Conservation (phyloP, 2,329 filamentous ascomycete genomes). For the Colletotrichum aenigma region DNA sequence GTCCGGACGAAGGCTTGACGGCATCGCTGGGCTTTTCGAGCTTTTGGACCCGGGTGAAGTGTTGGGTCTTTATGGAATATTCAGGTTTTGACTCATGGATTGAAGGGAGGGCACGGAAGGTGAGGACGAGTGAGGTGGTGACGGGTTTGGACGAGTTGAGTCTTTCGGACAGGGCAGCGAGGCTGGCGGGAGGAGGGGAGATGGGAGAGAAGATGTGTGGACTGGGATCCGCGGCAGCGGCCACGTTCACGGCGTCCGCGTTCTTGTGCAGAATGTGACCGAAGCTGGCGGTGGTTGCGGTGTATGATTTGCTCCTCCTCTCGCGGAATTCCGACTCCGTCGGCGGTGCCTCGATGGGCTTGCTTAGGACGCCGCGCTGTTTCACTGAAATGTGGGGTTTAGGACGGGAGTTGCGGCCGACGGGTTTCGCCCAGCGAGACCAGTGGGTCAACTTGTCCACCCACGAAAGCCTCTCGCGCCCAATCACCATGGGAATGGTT, state of each 20-base stretch:
- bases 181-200: constrained; percentile 50
- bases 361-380: not conserved
- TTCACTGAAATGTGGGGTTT: not conserved
- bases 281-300: constrained; percentile 48
- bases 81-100: not conserved
- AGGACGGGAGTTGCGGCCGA: constrained; percentile 6
- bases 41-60: not conserved
- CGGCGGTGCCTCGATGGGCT: not conserved
- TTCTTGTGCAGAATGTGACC: constrained; percentile 53
- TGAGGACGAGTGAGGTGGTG: constrained; percentile 44
- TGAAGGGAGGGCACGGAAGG: constrained; percentile 35
- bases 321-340: not conserved
- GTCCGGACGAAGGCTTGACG: no score
- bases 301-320: not conserved
- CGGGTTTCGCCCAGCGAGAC: constrained; percentile 16
- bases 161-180: constrained; percentile 34
- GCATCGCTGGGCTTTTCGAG: not conserved
- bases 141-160: constrained; percentile 22
- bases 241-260: not conserved
- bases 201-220: constrained; percentile 47
- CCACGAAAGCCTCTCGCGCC: constrained; percentile 16
- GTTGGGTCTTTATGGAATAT: not conserved
- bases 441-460: constrained; percentile 8
- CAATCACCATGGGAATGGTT: not conserved
- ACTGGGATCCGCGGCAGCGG: not conserved